Conservation (phyloP, 352 stramenopile genomes). For the Globisporangium lucens region DNA sequence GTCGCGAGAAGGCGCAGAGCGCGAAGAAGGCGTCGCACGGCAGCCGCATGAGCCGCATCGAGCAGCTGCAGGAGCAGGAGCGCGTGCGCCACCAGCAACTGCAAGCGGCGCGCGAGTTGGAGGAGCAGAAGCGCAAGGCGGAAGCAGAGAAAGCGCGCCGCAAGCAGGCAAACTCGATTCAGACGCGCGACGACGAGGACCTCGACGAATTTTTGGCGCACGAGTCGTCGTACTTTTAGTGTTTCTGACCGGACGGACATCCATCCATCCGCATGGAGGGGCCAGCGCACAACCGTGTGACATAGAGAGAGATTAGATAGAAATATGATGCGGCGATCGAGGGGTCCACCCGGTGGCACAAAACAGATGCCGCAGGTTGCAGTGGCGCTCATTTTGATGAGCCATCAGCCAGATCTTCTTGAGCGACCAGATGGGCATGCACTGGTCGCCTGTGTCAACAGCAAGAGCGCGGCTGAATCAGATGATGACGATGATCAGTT, state of each 20-base stretch:
- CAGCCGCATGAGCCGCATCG: constrained; percentile 48
- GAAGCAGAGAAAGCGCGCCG: constrained; percentile 30
- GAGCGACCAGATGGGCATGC: neutral
- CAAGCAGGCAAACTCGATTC: constrained; percentile 38
- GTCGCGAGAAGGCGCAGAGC: constrained; percentile 26
- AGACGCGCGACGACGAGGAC: constrained; percentile 40
- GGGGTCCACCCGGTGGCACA: neutral
- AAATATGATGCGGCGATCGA: neutral
- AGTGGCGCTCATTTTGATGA: neutral
- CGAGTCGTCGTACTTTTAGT: constrained; percentile 48
- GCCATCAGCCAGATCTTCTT: neutral
- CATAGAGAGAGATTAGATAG: neutral
- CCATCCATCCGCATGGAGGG: neutral
- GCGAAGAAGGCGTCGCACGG: constrained; percentile 19
- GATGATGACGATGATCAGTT: neutral
- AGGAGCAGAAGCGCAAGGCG: constrained; percentile 28
- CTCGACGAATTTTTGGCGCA: constrained; percentile 60
- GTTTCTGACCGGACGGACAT: neutral
- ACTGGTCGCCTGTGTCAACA: neutral
- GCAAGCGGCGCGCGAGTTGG: constrained; percentile 11
- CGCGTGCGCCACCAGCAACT: constrained; percentile 25
- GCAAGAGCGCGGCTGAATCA: neutral
- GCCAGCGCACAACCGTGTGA: neutral
- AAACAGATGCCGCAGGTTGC: neutral
- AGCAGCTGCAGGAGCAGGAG: constrained; percentile 62